Percentiles rank a stretch among this genome's conserved stretches.
Evolutionary conservation across 2,329 filamentous ascomycete genomes (phyloP).

Genomic region (Cytospora paraplurivora): DNA sequence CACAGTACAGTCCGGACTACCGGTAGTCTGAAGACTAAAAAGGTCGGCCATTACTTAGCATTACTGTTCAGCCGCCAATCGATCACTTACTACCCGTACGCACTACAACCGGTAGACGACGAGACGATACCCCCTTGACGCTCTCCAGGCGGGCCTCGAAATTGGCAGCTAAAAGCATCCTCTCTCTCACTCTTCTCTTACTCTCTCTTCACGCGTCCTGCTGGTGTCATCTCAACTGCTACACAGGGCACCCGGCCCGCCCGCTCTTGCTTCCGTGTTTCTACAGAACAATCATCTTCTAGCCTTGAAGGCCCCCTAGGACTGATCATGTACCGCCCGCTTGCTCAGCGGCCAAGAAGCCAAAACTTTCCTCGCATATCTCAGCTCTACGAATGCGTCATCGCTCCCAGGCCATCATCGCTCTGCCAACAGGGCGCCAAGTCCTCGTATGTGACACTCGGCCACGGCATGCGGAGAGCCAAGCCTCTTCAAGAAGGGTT

Average conservation of each 20-base stretch:
- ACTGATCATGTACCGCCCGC: constrained; percentile 33
- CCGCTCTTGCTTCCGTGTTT: background rate
- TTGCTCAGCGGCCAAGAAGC: constrained; percentile 30
- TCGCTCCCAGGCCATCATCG: constrained; percentile 8
- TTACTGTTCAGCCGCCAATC: constrained; percentile 1
- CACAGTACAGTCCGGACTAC: background rate
- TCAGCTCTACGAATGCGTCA: constrained; percentile 27
- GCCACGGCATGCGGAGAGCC: constrained; percentile 24
- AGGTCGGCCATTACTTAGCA: too few species aligned
- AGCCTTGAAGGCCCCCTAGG: constrained; percentile 18
- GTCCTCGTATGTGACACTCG: constrained; percentile 31
- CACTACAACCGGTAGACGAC: background rate
- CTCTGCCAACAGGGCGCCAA: constrained; percentile 30
- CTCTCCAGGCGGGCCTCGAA: constrained; percentile 6
- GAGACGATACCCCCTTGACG: constrained; percentile 11
- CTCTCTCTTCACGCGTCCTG: constrained; percentile 6
- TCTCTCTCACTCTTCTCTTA: constrained; percentile 2
- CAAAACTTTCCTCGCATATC: constrained; percentile 16
- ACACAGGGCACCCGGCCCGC: background rate
- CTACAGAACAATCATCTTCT: constrained; percentile 8
- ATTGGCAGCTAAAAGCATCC: constrained; percentile 5
- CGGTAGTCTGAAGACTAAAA: too few species aligned
- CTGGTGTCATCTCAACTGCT: constrained; percentile 11
- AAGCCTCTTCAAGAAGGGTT: constrained; percentile 16
- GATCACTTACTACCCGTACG: background rate